Conservation (phyloP, 2,329 filamentous ascomycete species). For the Cladosporium halotolerans region DNA sequence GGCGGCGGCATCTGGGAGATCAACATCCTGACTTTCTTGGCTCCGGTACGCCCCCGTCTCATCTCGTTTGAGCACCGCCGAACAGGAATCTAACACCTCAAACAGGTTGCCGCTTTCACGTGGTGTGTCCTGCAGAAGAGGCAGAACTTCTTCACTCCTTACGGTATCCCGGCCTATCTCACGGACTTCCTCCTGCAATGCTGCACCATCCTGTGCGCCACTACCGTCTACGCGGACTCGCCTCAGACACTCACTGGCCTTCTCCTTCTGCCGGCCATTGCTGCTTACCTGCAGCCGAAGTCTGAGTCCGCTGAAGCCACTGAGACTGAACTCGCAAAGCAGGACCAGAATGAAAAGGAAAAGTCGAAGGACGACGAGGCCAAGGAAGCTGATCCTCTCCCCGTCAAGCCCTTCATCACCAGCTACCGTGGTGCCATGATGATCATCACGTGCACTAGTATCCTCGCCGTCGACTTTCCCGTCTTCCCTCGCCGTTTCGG, state of each 20-base stretch:
- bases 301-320: conserved; percentile 26
- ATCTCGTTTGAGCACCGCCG: conserved; percentile 33
- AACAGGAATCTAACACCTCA: not conserved
- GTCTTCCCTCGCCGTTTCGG: conserved; percentile 91
- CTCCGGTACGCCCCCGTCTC: conserved; percentile 58
- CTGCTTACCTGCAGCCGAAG: conserved; percentile 38
- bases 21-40: conserved; percentile 76
- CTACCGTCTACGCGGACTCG: conserved; percentile 72
- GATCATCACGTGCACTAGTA: conserved; percentile 79
- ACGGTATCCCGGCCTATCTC: conserved; percentile 59
- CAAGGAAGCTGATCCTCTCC: conserved; percentile 47
- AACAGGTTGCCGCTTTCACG: conserved; percentile 66
- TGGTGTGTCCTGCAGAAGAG: conserved; percentile 86
- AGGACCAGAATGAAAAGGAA: conserved; percentile 16
- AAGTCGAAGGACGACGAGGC: conserved; percentile 10
- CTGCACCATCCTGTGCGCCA: conserved; percentile 66
- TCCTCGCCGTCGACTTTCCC: conserved; percentile 92
- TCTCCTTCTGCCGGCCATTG: conserved; percentile 62
- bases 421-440: conserved; percentile 89
- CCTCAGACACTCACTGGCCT: conserved; percentile 70
- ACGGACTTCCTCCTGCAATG: conserved; percentile 88
- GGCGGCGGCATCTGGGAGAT: conserved; percentile 82
- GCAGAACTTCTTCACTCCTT: conserved; percentile 74
- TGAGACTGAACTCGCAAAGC: conserved; percentile 18
- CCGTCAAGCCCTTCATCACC: conserved; percentile 86